Conservation (phyloP, 1,139 yeast species). For the Lodderomyces oxycetoniae region DNA sequence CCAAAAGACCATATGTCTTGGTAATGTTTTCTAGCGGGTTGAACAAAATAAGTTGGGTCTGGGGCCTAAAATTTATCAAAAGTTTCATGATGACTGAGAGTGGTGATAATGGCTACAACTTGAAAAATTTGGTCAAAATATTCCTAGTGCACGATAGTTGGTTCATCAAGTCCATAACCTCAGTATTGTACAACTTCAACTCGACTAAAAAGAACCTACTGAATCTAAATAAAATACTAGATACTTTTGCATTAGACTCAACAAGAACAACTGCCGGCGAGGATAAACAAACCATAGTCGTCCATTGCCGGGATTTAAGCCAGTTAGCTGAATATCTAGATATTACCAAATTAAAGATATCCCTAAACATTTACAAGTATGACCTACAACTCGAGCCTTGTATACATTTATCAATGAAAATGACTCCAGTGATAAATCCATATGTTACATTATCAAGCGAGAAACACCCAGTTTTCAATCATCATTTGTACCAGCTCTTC, state of each 20-base stretch:
- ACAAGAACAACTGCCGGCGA: background rate
- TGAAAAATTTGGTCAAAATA: slow-evolving; percentile 48
- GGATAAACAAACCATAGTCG: slow-evolving; percentile 9
- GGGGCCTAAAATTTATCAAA: slow-evolving; percentile 74
- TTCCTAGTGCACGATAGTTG: slow-evolving; percentile 90
- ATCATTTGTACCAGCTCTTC: slow-evolving; percentile 47
- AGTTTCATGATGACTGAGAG: slow-evolving; percentile 48
- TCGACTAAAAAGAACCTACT: slow-evolving; percentile 31
- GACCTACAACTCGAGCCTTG: slow-evolving; percentile 30
- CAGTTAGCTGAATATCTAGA: slow-evolving; percentile 65
- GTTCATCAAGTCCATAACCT: slow-evolving; percentile 78
- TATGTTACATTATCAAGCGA: slow-evolving; percentile 18
- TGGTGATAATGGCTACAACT: slow-evolving; percentile 37
- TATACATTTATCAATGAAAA: slow-evolving; percentile 18
- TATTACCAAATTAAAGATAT: slow-evolving; percentile 70
- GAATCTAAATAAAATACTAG: slow-evolving; percentile 27
- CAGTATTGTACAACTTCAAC: slow-evolving; percentile 55
- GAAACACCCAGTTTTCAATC: slow-evolving; percentile 31
- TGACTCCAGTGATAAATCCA: slow-evolving; percentile 23
- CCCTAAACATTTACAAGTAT: slow-evolving; percentile 62
- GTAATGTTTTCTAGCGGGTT: slow-evolving; percentile 80
- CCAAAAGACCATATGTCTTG: slow-evolving; percentile 55
- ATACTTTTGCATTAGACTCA: slow-evolving; percentile 20
- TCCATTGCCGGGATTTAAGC: slow-evolving; percentile 49
- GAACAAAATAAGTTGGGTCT: slow-evolving; percentile 63